Conservation (phyloP, 257 asterid species). For the Catharanthus roseus region DNA sequence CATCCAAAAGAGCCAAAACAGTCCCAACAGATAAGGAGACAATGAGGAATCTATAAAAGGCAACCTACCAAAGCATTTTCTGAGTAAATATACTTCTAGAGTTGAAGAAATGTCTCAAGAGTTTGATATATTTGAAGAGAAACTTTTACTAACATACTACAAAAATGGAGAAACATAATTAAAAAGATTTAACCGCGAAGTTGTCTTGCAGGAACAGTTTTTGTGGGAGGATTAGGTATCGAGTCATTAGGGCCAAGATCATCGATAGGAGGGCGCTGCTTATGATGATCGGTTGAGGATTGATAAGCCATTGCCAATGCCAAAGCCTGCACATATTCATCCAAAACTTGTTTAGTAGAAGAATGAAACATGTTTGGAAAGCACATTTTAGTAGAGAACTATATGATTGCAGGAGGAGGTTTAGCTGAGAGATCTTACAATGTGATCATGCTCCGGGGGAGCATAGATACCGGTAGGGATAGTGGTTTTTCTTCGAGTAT, state of each 20-base stretch:
- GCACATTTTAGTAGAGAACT: not conserved
- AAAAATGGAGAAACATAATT: not conserved
- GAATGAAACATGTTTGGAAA: not conserved
- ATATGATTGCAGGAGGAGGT: not conserved
- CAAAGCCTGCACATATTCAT: slow-evolving; percentile 48
- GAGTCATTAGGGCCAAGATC: slow-evolving; percentile 58
- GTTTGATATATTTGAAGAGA: too few species aligned
- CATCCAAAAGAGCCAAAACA: too few species aligned
- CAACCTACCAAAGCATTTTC: too few species aligned
- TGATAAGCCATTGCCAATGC: slow-evolving; percentile 93
- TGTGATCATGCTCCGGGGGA: slow-evolving; percentile 78
- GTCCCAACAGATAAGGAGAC: too few species aligned
- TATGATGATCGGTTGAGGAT: slow-evolving; percentile 64
- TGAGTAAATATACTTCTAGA: too few species aligned
- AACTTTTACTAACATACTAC: too few species aligned
- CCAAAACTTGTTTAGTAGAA: not conserved
- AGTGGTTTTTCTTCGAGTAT: slow-evolving; percentile 58
- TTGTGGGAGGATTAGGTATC: slow-evolving; percentile 44
- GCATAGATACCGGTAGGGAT: slow-evolving; percentile 81
- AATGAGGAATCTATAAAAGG: too few species aligned
- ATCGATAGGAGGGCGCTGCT: slow-evolving; percentile 76
- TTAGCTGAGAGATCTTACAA: slow-evolving; percentile 49
- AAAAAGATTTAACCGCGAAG: slow-evolving; percentile 21
- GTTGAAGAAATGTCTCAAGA: too few species aligned
- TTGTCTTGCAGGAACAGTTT: slow-evolving; percentile 32